phyloP scores from a whole-genome alignment of 139 green algal genomes.

The Edaphochlamys debaryana region DNA sequence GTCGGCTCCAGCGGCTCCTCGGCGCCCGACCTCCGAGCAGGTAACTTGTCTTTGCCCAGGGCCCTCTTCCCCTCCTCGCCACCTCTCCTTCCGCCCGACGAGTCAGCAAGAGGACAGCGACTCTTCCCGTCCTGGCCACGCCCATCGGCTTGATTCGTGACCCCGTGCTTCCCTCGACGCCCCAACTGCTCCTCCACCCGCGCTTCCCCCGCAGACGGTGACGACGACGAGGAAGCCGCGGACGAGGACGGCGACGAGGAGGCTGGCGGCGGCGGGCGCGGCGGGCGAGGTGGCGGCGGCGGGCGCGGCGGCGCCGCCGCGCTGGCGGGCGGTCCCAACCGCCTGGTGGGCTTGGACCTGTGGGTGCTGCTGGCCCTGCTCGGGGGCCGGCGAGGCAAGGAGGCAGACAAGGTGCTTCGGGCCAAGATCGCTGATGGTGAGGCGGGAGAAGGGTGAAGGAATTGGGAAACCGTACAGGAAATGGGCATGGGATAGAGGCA shows the following conservation, averaged over 20 bases:
- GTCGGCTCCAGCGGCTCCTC: slow-evolving; percentile 11
- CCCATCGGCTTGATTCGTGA: too few relatives aligned
- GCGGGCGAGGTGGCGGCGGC: not conserved
- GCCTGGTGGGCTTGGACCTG: slow-evolving; percentile 23
- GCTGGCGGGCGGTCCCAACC: slow-evolving; percentile 6
- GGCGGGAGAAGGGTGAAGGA: too few relatives aligned
- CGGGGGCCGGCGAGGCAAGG: slow-evolving; percentile 20
- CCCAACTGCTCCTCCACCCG: too few relatives aligned
- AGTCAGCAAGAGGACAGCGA: too few relatives aligned
- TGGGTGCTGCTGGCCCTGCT: slow-evolving; percentile 33
- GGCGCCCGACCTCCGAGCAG: too few relatives aligned
- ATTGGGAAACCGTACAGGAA: too few relatives aligned
- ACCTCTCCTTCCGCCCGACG: too few relatives aligned
- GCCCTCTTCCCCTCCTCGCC: too few relatives aligned
- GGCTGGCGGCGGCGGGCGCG: not conserved
- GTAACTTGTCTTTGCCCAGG: too few relatives aligned
- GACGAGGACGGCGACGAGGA: not conserved
- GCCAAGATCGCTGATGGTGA: slow-evolving; percentile 23
- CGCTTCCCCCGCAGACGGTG: not conserved
- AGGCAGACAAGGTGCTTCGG: slow-evolving; percentile 27
- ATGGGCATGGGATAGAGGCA: too few relatives aligned
- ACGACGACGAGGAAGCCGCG: not conserved
- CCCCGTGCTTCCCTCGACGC: too few relatives aligned
- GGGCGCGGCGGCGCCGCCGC: not conserved
- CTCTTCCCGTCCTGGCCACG: too few relatives aligned